phyloP scores from a whole-genome alignment of 352 stramenopile species.

The Phytophthora macrochlamydospora region DNA sequence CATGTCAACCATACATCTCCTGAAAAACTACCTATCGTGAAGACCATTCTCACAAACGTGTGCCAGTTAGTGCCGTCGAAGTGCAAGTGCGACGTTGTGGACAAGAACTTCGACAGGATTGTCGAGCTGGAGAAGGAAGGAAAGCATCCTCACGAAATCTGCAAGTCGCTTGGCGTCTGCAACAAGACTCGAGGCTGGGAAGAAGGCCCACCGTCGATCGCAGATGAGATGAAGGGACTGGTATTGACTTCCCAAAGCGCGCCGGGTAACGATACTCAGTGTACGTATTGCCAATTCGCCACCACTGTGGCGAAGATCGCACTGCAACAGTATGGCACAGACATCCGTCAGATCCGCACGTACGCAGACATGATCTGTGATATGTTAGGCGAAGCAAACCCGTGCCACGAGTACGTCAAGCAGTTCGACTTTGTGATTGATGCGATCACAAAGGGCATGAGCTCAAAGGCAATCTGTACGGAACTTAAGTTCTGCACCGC shows the following conservation, averaged over 20 bases:
- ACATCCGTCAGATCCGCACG: conserved; percentile 60
- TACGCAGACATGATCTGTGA: conserved; percentile 81
- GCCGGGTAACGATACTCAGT: conserved; percentile 49
- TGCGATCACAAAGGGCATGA: conserved; percentile 64
- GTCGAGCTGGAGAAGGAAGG: conserved; percentile 61
- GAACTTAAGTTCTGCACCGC: conserved; percentile 61
- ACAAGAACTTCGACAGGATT: conserved; percentile 72
- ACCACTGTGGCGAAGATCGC: conserved; percentile 64
- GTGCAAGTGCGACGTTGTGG: conserved; percentile 55
- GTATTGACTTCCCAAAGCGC: conserved; percentile 30
- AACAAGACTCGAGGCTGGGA: conserved; percentile 23
- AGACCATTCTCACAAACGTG: conserved; percentile 48
- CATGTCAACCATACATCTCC: conserved; percentile 47
- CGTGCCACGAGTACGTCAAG: conserved; percentile 73
- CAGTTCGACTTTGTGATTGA: conserved; percentile 74
- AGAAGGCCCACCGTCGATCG: conserved; percentile 16
- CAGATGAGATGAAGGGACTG: conserved; percentile 39
- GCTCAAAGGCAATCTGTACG: conserved; percentile 65
- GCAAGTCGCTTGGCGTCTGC: conserved; percentile 56
- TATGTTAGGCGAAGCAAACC: conserved; percentile 63
- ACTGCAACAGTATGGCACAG: conserved; percentile 56
- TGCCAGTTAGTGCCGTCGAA: conserved; percentile 51
- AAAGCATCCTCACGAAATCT: conserved; percentile 55
- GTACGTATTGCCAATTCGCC: conserved; percentile 66
- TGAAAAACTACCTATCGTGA: conserved; percentile 51